phyloP scores from a whole-genome alignment of 2,329 filamentous ascomycete species.

The Trichoderma sp. region DNA sequence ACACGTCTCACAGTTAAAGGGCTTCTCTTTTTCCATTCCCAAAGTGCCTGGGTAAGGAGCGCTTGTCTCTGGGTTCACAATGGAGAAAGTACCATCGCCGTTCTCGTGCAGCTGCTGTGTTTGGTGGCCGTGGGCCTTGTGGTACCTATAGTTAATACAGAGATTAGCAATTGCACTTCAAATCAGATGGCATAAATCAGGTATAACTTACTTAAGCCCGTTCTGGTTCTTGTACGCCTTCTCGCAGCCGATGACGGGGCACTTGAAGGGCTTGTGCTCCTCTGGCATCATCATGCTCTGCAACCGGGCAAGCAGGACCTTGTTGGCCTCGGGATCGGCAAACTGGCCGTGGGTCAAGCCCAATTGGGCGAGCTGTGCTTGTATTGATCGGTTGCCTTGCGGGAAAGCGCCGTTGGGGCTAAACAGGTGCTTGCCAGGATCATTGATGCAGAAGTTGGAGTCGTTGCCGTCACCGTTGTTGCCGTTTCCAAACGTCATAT shows the following conservation, averaged over 20 bases:
- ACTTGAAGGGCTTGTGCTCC: conserved; percentile 97
- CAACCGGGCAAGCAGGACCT: conserved; percentile 57
- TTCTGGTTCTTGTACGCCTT: conserved; percentile 99
- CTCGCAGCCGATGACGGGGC: conserved; percentile 96
- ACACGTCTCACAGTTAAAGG: conserved; percentile 94
- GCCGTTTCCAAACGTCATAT: conserved; percentile 53
- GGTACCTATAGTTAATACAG: conserved; percentile 50
- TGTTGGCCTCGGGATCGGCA: conserved; percentile 72
- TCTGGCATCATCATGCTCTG: conserved; percentile 71
- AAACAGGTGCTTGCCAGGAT: conserved; percentile 91
- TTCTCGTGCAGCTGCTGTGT: conserved; percentile 97
- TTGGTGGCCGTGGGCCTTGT: conserved; percentile 86
- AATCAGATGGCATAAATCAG: not conserved
- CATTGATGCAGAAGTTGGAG: conserved; percentile 71
- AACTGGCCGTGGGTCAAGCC: conserved; percentile 77
- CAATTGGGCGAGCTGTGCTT: conserved; percentile 69
- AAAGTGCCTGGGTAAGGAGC: conserved; percentile 92
- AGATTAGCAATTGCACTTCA: not conserved
- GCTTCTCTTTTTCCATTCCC: conserved; percentile 99
- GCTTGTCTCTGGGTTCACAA: conserved; percentile 94
- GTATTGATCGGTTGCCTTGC: conserved; percentile 63
- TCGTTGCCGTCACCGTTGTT: conserved; percentile 39
- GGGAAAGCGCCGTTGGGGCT: conserved; percentile 77
- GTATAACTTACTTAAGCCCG: conserved; percentile 78
- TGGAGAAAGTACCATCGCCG: conserved; percentile 94